Evolutionary conservation across 441 rosid genomes (phyloP).

Genomic region (Erysimum pusillum): DNA sequence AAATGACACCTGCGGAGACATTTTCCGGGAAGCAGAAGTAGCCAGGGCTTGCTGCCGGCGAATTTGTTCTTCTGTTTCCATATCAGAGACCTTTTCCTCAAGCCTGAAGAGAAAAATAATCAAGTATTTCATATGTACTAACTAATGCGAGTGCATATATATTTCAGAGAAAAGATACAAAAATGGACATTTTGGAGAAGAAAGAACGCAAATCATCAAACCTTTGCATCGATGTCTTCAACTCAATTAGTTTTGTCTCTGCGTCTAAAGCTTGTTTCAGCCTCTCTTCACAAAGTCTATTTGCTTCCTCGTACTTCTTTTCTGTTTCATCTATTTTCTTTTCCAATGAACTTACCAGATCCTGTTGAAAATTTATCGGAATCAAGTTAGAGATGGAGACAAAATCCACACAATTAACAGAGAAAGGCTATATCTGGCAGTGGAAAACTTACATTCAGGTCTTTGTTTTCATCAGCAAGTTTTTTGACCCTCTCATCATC

Average conservation of each 20-base stretch:
- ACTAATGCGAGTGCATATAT: conserved; percentile 27
- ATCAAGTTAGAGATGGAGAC: conserved; percentile 34
- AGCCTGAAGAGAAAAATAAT: conserved; percentile 59
- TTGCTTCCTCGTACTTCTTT: conserved; percentile 81
- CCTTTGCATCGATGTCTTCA: conserved; percentile 94
- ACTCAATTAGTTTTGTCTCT: conserved; percentile 81
- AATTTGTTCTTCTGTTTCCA: conserved; percentile 77
- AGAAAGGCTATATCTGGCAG: neutral
- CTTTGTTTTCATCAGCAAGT: conserved; percentile 80
- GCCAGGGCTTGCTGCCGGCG: conserved; percentile 69
- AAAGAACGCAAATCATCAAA: conserved; percentile 41
- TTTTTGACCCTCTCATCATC: conserved; percentile 57
- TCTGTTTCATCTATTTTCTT: conserved; percentile 85
- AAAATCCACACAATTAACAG: conserved; percentile 12
- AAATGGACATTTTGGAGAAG: too few relatives aligned
- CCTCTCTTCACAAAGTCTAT: conserved; percentile 82
- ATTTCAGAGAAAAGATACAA: conserved; percentile 36
- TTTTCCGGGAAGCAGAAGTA: conserved; percentile 54
- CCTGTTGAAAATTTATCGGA: conserved; percentile 53
- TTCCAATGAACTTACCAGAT: conserved; percentile 75
- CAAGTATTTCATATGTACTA: conserved; percentile 7
- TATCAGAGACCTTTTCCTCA: conserved; percentile 82
- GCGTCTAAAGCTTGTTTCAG: conserved; percentile 77
- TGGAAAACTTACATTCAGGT: conserved; percentile 59
- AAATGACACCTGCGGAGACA: conserved; percentile 58